These are phyloP conservation scores for Serpula lacrymans DNA, from an alignment of 768 basidiomycete species.

Conservation along the genomic window DNA sequence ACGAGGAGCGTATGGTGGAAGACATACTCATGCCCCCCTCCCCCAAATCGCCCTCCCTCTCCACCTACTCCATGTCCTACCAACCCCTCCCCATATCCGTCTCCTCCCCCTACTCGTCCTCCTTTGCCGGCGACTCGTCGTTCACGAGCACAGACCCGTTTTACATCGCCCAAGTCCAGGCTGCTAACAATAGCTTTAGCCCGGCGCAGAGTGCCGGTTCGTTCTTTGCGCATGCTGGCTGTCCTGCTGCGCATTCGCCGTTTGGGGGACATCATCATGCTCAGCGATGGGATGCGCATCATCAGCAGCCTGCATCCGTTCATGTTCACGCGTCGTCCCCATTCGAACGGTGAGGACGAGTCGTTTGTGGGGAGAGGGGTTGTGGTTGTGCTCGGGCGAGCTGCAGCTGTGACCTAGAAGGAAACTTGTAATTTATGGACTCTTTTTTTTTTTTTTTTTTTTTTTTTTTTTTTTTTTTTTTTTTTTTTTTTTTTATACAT, in stretches of 20 bases:
- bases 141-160: conserved; percentile 51
- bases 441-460: no score
- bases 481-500: no score
- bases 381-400: no score
- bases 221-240: conserved; percentile 37
- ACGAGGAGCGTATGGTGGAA: conserved; percentile 44
- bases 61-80: conserved; percentile 9
- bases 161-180: conserved; percentile 42
- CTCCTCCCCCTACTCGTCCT: conserved; percentile 18
- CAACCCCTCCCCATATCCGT: conserved; percentile 8
- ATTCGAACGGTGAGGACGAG: no score
- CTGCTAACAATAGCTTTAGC: conserved; percentile 27
- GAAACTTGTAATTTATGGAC: no score
- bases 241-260: conserved; percentile 36
- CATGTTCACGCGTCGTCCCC: no score
- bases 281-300: background rate
- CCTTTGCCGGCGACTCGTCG: conserved; percentile 29
- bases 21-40: conserved; percentile 38
- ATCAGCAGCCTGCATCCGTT: no score
- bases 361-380: no score
- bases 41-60: conserved; percentile 23
- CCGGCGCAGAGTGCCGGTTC: conserved; percentile 21
- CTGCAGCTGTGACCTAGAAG: no score
- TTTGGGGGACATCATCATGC: conserved; percentile 27
- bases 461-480: no score